Evolutionary conservation across 768 basidiomycete genomes (phyloP).

Genomic region (Rhizopogon salebrosus): DNA sequence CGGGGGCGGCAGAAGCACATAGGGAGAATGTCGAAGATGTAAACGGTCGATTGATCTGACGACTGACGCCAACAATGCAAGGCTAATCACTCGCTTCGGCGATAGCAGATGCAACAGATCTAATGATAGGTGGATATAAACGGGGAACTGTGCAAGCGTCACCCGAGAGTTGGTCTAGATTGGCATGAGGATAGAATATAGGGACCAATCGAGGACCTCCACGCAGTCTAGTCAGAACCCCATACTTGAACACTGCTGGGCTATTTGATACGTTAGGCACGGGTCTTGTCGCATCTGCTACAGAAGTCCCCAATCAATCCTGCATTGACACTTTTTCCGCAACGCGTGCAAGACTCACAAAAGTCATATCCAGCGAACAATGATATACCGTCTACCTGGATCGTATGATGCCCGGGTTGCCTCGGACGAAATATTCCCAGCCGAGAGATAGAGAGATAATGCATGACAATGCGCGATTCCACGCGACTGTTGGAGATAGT

Average conservation of each 20-base stretch:
- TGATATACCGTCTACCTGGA: neutral
- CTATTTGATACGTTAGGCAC: neutral
- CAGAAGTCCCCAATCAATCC: neutral
- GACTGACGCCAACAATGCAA: neutral
- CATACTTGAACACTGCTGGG: neutral
- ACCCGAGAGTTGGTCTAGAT: too few relatives aligned
- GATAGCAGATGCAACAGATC: neutral
- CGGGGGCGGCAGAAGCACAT: neutral
- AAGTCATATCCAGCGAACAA: slow-evolving; percentile 3
- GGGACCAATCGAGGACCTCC: neutral
- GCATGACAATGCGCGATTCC: neutral
- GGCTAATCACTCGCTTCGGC: neutral
- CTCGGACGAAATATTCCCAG: neutral
- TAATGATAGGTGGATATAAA: neutral
- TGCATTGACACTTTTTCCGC: neutral
- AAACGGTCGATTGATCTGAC: neutral
- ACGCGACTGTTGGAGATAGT: neutral
- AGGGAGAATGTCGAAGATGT: neutral
- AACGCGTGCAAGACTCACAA: neutral
- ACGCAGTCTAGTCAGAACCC: neutral
- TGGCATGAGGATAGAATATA: neutral
- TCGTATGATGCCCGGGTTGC: neutral
- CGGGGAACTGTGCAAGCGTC: neutral
- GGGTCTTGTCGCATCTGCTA: neutral
- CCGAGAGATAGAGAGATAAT: neutral